A percentile compares a stretch with the other conserved stretches of the same genome.
Conservation (phyloP, 768 basidiomycete species). For the Hemileccinum rubropunctum region DNA sequence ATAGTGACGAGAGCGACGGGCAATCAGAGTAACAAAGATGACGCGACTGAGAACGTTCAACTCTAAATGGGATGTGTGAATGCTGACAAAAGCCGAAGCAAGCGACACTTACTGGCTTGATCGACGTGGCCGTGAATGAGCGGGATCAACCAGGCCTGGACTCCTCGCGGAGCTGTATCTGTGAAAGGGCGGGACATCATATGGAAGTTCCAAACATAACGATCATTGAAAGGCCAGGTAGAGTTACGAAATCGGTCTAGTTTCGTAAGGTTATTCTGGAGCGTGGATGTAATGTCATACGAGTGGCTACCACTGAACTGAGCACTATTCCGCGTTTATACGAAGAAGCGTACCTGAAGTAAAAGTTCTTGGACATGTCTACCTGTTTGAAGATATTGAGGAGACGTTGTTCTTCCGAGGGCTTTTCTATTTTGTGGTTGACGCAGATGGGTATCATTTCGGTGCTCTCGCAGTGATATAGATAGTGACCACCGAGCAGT, state of each 20-base stretch:
- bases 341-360: conserved; percentile 69
- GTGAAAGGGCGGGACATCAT: conserved; percentile 72
- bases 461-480: conserved; percentile 94
- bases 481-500: conserved; percentile 90
- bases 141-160: conserved; percentile 84
- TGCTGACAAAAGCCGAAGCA: background rate
- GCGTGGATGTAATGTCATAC: conserved; percentile 94
- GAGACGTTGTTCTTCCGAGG: conserved; percentile 83
- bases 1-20: conserved; percentile 89
- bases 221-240: conserved; percentile 73
- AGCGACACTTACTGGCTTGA: conserved; percentile 82
- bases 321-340: background rate
- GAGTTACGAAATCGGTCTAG: conserved; percentile 42
- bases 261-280: conserved; percentile 86
- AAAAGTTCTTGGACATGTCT: conserved; percentile 98
- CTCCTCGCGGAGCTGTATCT: conserved; percentile 38
- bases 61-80: conserved; percentile 47
- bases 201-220: conserved; percentile 95
- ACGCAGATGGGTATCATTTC: conserved; percentile 76
- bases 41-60: conserved; percentile 86
- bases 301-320: conserved; percentile 61
- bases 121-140: conserved; percentile 96
- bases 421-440: conserved; percentile 83
- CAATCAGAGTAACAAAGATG: conserved; percentile 92
- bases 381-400: conserved; percentile 94